Base-by-base conservation (phyloP, 257 asterid genomes). In the Capsicum rhomboideum region DNA sequence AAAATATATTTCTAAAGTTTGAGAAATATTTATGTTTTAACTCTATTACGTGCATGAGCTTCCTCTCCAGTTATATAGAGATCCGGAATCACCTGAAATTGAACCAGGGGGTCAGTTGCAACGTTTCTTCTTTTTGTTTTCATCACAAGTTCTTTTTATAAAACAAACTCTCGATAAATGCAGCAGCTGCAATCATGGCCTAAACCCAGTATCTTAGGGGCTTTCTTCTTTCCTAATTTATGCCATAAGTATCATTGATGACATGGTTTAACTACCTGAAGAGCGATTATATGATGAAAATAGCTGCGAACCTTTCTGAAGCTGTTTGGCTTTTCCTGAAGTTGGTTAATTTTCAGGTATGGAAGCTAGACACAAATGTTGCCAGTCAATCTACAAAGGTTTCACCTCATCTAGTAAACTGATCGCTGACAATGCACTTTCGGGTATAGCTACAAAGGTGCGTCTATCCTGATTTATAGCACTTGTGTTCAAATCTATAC, bases 291-390 rank as follows among this genome's bases (percentile, higher is more conserved):
- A 20, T 71, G 20, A 1, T 71, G 55, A 40, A 42, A 42, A 71
- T 71, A n/a, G 14, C 55, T n/a, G 79, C 40, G 55, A 11, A 12
- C 79, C 54, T 71, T 69, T 11, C 31, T 37, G 31, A 40, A 71
- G 79, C 20, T 9, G 18, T 69, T 71, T n/a, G 31, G 79, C 28
- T 71, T 71, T 78, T 8, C 79, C 34, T 31, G 44, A 82, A 54
- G 31, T 71, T 80, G 72, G 59, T 40, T 69, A 56, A 84, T 63
- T 80, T 40, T 82, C 95, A 97, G 99, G 98, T 80, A 97, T 97
- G 99, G 98, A 97, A 90, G 94, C 96, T 75, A 91, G 98, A 34
- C 96, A 97, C 71, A 92, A 91, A 83, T 94, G 98, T 84, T 97
- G 97, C 80, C 90, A 93, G 89, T 93, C 96, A 85, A 89, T 97